Conservation (phyloP, 2,329 filamentous ascomycete species). For the Pseudogymnoascus sp. region DNA sequence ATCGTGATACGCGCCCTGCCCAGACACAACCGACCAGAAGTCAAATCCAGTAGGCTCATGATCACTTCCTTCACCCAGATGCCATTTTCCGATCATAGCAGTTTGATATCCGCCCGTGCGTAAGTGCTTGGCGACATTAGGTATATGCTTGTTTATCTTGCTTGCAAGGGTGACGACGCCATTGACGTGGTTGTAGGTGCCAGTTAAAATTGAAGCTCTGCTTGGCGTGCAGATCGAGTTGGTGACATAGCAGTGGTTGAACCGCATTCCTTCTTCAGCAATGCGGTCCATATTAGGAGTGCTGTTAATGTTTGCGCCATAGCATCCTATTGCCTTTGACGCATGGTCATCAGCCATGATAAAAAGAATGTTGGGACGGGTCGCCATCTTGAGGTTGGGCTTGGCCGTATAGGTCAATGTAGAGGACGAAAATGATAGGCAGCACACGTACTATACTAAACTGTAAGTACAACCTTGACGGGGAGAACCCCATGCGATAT, state of each 20-base stretch:
- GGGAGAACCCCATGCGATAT: not conserved
- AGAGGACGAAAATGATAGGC: not conserved
- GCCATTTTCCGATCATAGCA: constrained; percentile 50
- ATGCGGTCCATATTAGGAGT: constrained; percentile 47
- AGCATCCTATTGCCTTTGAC: constrained; percentile 42
- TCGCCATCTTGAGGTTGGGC: not conserved
- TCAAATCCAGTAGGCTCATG: constrained; percentile 46
- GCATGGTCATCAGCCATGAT: constrained; percentile 52
- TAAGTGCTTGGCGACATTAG: constrained; percentile 46
- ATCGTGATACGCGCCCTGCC: constrained; percentile 47
- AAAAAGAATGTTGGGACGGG: constrained; percentile 39
- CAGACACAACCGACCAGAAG: constrained; percentile 45
- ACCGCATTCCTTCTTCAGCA: constrained; percentile 43
- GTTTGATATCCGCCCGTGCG: constrained; percentile 42
- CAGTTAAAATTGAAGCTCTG: constrained; percentile 43
- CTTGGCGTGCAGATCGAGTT: constrained; percentile 49
- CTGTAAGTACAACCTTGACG: not conserved
- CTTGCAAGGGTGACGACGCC: constrained; percentile 43
- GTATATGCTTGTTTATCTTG: constrained; percentile 44
- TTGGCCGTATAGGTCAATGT: not conserved
- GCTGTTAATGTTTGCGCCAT: constrained; percentile 45
- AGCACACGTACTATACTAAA: not conserved
- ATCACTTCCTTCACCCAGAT: constrained; percentile 41
- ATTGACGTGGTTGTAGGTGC: constrained; percentile 48
- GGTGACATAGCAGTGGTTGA: constrained; percentile 49